Percentiles rank a stretch among this genome's conserved stretches.
These are phyloP conservation scores for Gentiana macrophylla DNA, from an alignment of 257 asterid species.

Conservation along the genomic window DNA sequence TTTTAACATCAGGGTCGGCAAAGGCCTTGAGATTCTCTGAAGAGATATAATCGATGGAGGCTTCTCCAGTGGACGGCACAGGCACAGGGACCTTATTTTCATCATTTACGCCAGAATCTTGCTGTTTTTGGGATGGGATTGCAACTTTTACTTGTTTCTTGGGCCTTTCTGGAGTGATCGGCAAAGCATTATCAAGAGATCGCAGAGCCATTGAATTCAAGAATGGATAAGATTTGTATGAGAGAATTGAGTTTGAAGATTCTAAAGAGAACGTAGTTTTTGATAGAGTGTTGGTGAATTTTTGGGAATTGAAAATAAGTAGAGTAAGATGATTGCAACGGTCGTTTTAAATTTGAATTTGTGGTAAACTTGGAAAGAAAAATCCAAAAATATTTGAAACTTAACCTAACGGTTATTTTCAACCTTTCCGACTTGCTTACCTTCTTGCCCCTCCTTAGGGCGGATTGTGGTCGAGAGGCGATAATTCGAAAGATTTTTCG, in stretches of 20 bases:
- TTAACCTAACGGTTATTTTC: conserved; percentile 39
- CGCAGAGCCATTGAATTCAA: conserved; percentile 63
- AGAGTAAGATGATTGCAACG: conserved; percentile 40
- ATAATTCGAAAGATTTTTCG: too few relatives aligned
- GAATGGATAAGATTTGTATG: not conserved
- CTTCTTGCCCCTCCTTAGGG: not conserved
- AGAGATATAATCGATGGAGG: conserved; percentile 55
- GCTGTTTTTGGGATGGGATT: conserved; percentile 28
- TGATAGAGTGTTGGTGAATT: conserved; percentile 1
- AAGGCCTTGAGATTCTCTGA: conserved; percentile 56
- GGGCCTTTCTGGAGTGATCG: conserved; percentile 53
- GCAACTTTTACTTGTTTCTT: conserved; percentile 58
- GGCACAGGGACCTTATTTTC: conserved; percentile 57
- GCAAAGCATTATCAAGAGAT: conserved; percentile 68
- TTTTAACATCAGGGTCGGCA: conserved; percentile 47
- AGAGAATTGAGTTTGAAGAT: too few relatives aligned
- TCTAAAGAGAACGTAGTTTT: too few relatives aligned
- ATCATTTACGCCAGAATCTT: conserved; percentile 43
- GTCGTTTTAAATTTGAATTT: conserved; percentile 54
- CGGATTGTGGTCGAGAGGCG: too few relatives aligned
- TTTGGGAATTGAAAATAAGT: conserved; percentile 9
- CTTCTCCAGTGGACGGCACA: conserved; percentile 27
- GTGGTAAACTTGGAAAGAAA: not conserved
- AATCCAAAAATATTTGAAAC: not conserved
- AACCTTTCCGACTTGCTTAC: not conserved